Base-by-base conservation (phyloP, 345 rosid genomes). In the Eucalyptus regnans region DNA sequence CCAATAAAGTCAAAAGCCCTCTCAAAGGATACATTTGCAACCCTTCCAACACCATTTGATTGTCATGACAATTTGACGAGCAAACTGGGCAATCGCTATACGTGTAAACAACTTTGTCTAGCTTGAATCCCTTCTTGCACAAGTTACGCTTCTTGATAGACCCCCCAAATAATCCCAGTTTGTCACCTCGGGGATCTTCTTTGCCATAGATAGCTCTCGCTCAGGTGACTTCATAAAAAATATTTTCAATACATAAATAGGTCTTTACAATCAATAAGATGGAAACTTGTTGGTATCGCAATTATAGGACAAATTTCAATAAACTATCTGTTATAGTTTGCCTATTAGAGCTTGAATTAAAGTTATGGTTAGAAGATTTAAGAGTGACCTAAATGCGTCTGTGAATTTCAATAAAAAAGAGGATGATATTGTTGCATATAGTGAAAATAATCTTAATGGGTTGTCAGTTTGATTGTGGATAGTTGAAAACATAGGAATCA, bases 31-130 rank as follows among this genome's bases (percentile, higher is more conserved):
- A 18, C 22, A 17, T 17, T 9, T 33, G 7, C 37, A 71, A 37
- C 25, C 91, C 91, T 50, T 92, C 93, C 89, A 92, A 51, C 68
- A 27, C 91, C 31, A 92, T 88, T 90, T 87, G 83, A 87, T 89
- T 83, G 14, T 88, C 86, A 22, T 89, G 87, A 87, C 93, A 90
- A 17, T 91, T 86, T 48, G 37, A 52, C 17, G 91, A 91, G 91
- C 93, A 93, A 86, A 92, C 80, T 51, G 91, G 90, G 23, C 86
- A 43, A 44, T 31, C 50, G 91, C 89, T 89, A 37, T 93, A 92
- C 91, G 91, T 91, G 86, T 54, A 90, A 13, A 91, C 50, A 17
- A 87, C 88, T 4, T 44, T 86, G 9, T 43, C 31, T 33, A 14
- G 18, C 1, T 48, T 16, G 27, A 92, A 64, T 81, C 66, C 84